These are phyloP conservation scores for Acephala macrosclerotiorum DNA, from an alignment of 2,329 filamentous ascomycete species.

Conservation along the genomic window DNA sequence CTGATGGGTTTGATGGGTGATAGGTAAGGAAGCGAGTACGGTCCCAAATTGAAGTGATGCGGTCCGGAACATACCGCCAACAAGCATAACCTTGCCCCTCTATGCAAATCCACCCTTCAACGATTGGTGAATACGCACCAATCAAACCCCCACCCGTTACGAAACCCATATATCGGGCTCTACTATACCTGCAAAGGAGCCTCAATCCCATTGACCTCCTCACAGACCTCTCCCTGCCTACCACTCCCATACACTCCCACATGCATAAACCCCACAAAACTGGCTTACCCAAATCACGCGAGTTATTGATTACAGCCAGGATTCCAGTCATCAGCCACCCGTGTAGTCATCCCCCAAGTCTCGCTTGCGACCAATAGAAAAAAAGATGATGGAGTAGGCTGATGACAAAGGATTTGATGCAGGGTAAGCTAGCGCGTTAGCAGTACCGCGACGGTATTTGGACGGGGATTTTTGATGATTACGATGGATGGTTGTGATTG, in stretches of 20 bases:
- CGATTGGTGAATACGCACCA: no score
- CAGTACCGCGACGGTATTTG: not conserved
- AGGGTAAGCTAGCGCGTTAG: not conserved
- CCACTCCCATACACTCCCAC: not conserved
- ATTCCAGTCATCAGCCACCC: not conserved
- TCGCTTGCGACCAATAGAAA: not conserved
- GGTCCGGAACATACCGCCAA: no score
- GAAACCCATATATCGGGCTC: no score
- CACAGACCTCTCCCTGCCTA: not conserved
- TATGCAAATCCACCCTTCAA: no score
- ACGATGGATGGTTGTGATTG: no score
- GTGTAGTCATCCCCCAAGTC: not conserved
- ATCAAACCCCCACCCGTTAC: no score
- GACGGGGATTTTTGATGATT: not conserved
- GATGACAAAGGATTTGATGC: constrained; percentile 7
- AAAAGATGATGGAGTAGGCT: not conserved
- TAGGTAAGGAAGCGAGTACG: no score
- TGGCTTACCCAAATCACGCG: not conserved
- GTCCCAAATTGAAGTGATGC: no score
- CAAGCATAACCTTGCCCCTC: no score
- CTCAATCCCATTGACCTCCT: not conserved
- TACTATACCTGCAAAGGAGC: not conserved
- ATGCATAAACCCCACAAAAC: not conserved
- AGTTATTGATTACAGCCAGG: constrained; percentile 10
- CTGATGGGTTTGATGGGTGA: no score